These are phyloP conservation scores for Boletus coccyginus DNA, from an alignment of 768 basidiomycete species.

Conservation along the genomic window DNA sequence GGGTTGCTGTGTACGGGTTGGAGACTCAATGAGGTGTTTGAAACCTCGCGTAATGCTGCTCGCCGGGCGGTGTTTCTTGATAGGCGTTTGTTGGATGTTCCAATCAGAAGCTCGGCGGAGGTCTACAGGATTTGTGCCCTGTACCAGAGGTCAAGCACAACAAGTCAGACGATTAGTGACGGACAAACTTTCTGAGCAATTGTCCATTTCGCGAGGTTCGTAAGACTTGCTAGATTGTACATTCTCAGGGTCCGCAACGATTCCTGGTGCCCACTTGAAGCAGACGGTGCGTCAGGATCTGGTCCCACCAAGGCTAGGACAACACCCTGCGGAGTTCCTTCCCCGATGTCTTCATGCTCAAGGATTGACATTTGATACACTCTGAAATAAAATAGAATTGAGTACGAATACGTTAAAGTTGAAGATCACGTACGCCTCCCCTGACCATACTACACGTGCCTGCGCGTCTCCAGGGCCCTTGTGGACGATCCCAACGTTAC, in stretches of 20 bases:
- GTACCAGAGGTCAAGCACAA: conserved; percentile 5
- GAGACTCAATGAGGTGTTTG: conserved; percentile 51
- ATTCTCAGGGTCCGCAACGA: conserved; percentile 61
- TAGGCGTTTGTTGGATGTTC: conserved; percentile 47
- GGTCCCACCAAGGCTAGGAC: conserved; percentile 74
- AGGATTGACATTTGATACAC: conserved; percentile 77
- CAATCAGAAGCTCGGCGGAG: conserved; percentile 50
- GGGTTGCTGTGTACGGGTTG: conserved; percentile 28
- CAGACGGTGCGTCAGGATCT: conserved; percentile 43
- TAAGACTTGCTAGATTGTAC: conserved; percentile 78
- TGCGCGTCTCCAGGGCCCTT: conserved; percentile 74
- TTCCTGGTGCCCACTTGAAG: conserved; percentile 50
- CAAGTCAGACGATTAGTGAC: not conserved
- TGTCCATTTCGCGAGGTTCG: conserved; percentile 73
- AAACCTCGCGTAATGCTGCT: conserved; percentile 62
- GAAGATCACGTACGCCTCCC: conserved; percentile 59
- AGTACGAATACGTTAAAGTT: not conserved
- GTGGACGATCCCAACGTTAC: conserved; percentile 37
- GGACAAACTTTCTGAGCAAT: conserved; percentile 58
- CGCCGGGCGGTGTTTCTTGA: conserved; percentile 49
- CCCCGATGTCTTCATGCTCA: conserved; percentile 58
- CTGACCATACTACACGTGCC: conserved; percentile 65
- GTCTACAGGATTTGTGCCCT: conserved; percentile 64
- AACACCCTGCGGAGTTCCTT: conserved; percentile 65
- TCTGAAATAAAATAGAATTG: conserved; percentile 35